Percentiles rank a stretch among this genome's conserved stretches.
These are phyloP conservation scores for Pseudohalonectria lignicola DNA, from an alignment of 2,329 filamentous ascomycete species.

Conservation along the genomic window DNA sequence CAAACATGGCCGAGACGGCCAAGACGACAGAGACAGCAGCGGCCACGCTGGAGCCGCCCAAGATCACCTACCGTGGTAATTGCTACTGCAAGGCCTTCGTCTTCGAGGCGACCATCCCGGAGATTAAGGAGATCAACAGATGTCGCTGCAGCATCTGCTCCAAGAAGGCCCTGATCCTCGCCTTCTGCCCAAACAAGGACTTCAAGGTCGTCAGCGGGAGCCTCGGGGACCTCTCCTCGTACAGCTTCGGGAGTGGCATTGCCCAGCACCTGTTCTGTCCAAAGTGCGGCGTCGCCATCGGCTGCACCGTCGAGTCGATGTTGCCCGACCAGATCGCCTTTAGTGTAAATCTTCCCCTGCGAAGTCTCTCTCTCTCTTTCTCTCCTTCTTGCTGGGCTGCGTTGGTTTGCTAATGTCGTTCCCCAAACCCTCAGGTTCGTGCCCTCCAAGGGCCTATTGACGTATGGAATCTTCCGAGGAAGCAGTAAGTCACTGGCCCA, in stretches of 20 bases:
- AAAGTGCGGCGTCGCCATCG: conserved; percentile 33
- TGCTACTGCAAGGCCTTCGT: conserved; percentile 46
- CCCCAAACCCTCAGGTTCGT: conserved; percentile 9
- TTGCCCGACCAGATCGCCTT: conserved; percentile 16
- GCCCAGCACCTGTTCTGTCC: conserved; percentile 34
- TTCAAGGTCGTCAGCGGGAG: conserved; percentile 36
- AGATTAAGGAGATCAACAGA: conserved; percentile 42
- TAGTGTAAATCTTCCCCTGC: conserved; percentile 28
- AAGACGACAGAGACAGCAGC: no score
- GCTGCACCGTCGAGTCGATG: conserved; percentile 17
- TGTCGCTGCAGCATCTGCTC: conserved; percentile 60
- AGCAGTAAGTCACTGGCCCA: conserved; percentile 18
- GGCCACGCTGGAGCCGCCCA: no score
- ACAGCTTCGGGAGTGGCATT: conserved; percentile 27
- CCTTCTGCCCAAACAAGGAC: conserved; percentile 17
- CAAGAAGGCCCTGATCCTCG: conserved; percentile 34
- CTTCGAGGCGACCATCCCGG: conserved; percentile 39
- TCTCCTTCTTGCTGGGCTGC: not conserved
- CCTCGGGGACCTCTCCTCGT: conserved; percentile 26
- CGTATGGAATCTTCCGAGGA: conserved; percentile 25
- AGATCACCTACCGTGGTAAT: conserved; percentile 36
- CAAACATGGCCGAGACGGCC: no score
- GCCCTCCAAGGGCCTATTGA: conserved; percentile 30
- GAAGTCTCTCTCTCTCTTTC: no score
- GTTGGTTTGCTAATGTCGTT: conserved; percentile 16